Conservation (phyloP, 352 stramenopile species). For the Phytophthora capsici region DNA sequence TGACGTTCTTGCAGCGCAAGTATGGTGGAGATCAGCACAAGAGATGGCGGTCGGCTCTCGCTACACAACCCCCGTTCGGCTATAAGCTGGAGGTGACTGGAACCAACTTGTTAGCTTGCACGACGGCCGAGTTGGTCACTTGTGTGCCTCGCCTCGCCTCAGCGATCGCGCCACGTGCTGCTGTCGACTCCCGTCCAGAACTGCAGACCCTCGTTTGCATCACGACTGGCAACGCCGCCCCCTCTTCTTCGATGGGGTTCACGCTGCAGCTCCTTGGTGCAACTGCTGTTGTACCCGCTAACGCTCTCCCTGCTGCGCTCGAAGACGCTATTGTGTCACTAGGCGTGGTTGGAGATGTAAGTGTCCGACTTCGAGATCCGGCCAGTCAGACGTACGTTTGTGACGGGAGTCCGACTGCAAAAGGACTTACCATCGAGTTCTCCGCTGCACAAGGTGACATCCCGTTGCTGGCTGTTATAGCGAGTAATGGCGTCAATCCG, state of each 20-base stretch:
- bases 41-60: slow-evolving; percentile 50
- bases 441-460: slow-evolving; percentile 60
- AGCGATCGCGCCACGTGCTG: slow-evolving; percentile 51
- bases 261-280: slow-evolving; percentile 63
- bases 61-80: slow-evolving; percentile 34
- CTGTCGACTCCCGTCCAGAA: slow-evolving; percentile 50
- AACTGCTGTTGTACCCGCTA: slow-evolving; percentile 37
- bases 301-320: slow-evolving; percentile 34
- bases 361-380: slow-evolving; percentile 47
- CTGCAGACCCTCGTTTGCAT: slow-evolving; percentile 69
- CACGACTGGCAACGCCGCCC: slow-evolving; percentile 14
- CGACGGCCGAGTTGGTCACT: slow-evolving; percentile 36
- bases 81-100: slow-evolving; percentile 65
- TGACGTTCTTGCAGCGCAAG: slow-evolving; percentile 67
- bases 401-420: slow-evolving; percentile 29
- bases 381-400: slow-evolving; percentile 57
- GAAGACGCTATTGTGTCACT: slow-evolving; percentile 53
- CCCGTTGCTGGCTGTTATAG: slow-evolving; percentile 29
- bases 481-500: neutral
- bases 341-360: slow-evolving; percentile 62
- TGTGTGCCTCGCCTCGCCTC: slow-evolving; percentile 59
- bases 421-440: slow-evolving; percentile 63
- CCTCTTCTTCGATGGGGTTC: slow-evolving; percentile 49
- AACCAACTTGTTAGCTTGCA: slow-evolving; percentile 68
- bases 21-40: slow-evolving; percentile 69